Evolutionary conservation across 2,329 filamentous ascomycete genomes (phyloP).

Genomic region (Clarireedia hainanense): DNA sequence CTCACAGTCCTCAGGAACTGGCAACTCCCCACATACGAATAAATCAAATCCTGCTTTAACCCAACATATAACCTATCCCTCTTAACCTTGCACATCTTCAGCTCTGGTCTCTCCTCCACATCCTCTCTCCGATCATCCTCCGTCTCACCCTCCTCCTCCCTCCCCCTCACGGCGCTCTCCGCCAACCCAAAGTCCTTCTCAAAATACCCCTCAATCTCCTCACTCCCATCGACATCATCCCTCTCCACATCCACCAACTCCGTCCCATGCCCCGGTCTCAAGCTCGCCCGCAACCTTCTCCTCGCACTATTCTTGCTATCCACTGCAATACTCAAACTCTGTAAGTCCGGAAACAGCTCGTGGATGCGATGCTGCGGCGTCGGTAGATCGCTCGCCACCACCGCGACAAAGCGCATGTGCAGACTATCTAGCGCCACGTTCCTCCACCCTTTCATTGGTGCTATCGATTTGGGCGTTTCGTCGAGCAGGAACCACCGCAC

Average conservation of each 20-base stretch:
- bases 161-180: not conserved
- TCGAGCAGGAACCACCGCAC: conserved; percentile 28
- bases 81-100: conserved; percentile 25
- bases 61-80: conserved; percentile 19
- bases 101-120: conserved; percentile 12
- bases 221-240: conserved; percentile 4
- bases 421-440: conserved; percentile 27
- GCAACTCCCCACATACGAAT: conserved; percentile 16
- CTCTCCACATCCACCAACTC: conserved; percentile 16
- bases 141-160: not conserved
- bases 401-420: conserved; percentile 24
- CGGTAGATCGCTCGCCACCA: conserved; percentile 19
- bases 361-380: conserved; percentile 22
- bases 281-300: conserved; percentile 24
- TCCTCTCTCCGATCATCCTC: not conserved
- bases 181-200: conserved; percentile 19
- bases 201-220: conserved; percentile 16
- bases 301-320: conserved; percentile 24
- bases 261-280: conserved; percentile 27
- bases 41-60: conserved; percentile 6
- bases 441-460: conserved; percentile 26
- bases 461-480: conserved; percentile 16
- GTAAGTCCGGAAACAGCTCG: conserved; percentile 22
- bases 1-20: conserved; percentile 1
- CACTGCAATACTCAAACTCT: conserved; percentile 24